Base-by-base conservation (phyloP, 2,329 filamentous ascomycete genomes). In the Canariomyces notabilis region DNA sequence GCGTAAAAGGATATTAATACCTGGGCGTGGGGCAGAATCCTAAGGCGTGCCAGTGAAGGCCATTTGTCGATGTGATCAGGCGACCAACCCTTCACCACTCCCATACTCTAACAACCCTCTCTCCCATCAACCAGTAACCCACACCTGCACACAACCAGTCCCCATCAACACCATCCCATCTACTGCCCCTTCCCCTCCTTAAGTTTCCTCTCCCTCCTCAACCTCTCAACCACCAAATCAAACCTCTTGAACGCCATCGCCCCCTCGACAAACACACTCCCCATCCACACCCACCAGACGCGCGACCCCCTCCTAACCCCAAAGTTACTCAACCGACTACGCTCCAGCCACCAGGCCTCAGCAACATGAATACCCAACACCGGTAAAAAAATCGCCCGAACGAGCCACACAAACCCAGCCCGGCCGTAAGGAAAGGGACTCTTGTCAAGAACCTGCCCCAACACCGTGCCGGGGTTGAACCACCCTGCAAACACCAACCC, bases 331-430 rank as follows among this genome's bases (percentile, higher is more conserved):
- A 81, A 60, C 48, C 72, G 65, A 39, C 66, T 69, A 34, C 61
- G 64, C 52, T 76, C 73, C 56, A 83, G 68, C 60, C 71, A 67
- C 36, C 67, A 66, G n/a, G 73, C 67, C 70, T 96, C 91, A 3
- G 64, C 48, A 0, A 72, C 18, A 65, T 96, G 91, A 11, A 88
- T 75, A 0, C 59, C 70, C 1, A 88, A 3, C 46, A 90, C 77
- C 1, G 77, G 70, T 16, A 69, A 56, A 44, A 85, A 69, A 34
- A 91, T 68, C 12, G 68, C 61, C 39, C 75, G 75, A 51, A 84
- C 80, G 1, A 86, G 64, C 61, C 71, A 75, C 52, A 73, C 70
- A 56, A 80, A 83, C 46, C 76, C 76, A 2, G 60, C 62, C 2
- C 79, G 73, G 8, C 87, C 82, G 1, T 71, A 70, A 0, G 82